A percentile compares a stretch with the other conserved stretches of the same genome.
Conservation (phyloP, 129 eudicot species). For the Pittosporum tobira region DNA sequence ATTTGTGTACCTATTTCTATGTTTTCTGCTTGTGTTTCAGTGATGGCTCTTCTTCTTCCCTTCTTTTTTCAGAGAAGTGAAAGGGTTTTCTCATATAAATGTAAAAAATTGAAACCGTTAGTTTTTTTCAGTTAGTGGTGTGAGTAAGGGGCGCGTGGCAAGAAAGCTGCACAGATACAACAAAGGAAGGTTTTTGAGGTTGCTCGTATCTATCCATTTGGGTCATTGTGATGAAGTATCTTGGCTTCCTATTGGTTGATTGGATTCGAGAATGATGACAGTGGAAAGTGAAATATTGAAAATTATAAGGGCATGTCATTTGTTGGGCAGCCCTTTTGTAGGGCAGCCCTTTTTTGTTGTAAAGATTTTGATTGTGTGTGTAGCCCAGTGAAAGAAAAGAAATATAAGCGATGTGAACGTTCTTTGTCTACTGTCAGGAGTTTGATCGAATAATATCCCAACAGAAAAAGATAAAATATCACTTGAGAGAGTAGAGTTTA, state of each 20-base stretch:
- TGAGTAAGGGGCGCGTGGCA: constrained; percentile 58
- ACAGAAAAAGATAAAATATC: too few relatives aligned
- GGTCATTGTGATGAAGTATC: constrained; percentile 48
- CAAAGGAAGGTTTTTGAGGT: constrained; percentile 34
- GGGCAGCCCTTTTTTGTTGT: not conserved
- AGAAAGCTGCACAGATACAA: not conserved
- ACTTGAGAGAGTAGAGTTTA: too few relatives aligned
- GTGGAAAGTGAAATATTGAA: constrained; percentile 11
- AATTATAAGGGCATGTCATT: too few relatives aligned
- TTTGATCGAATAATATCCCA: too few relatives aligned
- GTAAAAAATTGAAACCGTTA: constrained; percentile 12
- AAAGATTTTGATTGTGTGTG: too few relatives aligned
- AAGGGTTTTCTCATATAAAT: constrained; percentile 22
- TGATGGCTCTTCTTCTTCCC: constrained; percentile 4
- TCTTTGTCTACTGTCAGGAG: too few relatives aligned
- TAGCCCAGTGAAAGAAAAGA: too few relatives aligned
- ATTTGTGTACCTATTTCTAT: constrained; percentile 5
- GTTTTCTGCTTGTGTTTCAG: constrained; percentile 7
- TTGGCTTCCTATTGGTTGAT: constrained; percentile 73
- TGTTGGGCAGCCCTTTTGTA: too few relatives aligned
- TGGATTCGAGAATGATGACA: constrained; percentile 58
- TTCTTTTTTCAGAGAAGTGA: constrained; percentile 3
- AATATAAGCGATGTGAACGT: too few relatives aligned
- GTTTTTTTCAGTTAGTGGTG: constrained; percentile 48
- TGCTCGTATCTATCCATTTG: constrained; percentile 34